These are phyloP conservation scores for Fusarium sp. DNA, from an alignment of 2,329 filamentous ascomycete genomes.

Conservation along the genomic window DNA sequence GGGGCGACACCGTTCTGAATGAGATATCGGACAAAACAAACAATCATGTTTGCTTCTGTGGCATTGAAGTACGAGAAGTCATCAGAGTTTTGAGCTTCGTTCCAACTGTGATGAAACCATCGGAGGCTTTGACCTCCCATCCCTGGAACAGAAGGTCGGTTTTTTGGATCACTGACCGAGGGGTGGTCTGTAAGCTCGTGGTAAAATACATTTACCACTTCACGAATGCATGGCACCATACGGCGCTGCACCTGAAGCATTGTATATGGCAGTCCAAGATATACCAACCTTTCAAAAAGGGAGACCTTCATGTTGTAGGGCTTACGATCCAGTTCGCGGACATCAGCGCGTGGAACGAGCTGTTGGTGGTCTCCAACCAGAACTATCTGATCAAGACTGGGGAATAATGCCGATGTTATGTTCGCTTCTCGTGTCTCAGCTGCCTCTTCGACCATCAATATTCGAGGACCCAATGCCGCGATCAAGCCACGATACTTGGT, in stretches of 20 bases:
- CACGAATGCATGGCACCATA: conserved; percentile 61
- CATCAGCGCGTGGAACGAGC: conserved; percentile 75
- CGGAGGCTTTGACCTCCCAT: conserved; percentile 55
- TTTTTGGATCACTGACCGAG: conserved; percentile 49
- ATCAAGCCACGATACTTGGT: conserved; percentile 82
- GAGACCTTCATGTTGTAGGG: conserved; percentile 79
- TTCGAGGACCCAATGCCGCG: conserved; percentile 71
- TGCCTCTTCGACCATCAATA: conserved; percentile 82
- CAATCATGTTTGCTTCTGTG: conserved; percentile 80
- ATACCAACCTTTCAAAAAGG: conserved; percentile 83
- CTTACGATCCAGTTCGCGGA: conserved; percentile 66
- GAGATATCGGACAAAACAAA: conserved; percentile 78
- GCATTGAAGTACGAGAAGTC: conserved; percentile 76
- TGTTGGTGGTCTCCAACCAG: conserved; percentile 85
- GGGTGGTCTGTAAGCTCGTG: conserved; percentile 58
- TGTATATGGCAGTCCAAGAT: conserved; percentile 70
- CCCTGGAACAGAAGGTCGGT: conserved; percentile 58
- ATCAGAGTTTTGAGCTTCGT: conserved; percentile 68
- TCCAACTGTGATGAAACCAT: conserved; percentile 66
- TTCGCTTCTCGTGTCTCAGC: conserved; percentile 79
- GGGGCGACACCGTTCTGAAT: conserved; percentile 71
- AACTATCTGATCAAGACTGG: conserved; percentile 64
- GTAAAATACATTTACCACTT: conserved; percentile 62
- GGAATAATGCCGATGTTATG: conserved; percentile 63
- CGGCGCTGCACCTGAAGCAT: conserved; percentile 75